Base-by-base conservation (phyloP, 768 basidiomycete genomes). In the Cyclocybe cylindracea region DNA sequence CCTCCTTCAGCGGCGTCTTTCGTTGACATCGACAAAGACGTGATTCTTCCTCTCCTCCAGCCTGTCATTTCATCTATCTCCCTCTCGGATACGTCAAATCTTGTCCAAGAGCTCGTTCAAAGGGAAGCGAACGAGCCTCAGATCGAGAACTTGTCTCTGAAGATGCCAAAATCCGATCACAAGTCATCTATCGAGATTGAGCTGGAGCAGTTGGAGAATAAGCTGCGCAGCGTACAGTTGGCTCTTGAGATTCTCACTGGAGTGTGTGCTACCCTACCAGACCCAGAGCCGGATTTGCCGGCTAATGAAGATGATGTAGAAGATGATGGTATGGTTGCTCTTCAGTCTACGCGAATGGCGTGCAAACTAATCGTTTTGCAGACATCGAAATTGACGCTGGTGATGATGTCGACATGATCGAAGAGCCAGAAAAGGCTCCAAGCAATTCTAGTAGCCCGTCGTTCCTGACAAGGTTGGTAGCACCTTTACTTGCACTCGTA, bases 161-260 rank as follows among this genome's bases (percentile, higher is more conserved):
- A 87, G 64, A 74, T 79, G 0, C 87, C 90, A 9, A 82, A 86
- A 63, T 82, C 84, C 10, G 94, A 95, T 62, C 85, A 95, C 65
- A 87, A 82, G 65, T 79, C 87, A 3, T 63, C 75, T 1, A 78
- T 78, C 10, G 89, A 94, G 62, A 49, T 83, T 9, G 84, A 88
- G 60, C 77, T 97, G 2, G 89, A 91, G 54, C 72, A 72, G 29
- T 72, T 94, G 10, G 94, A 98, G 68, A 72, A 75, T 11, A 80
- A 72, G 48, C 67, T 97, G 46, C 78, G 86, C 59, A 89, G 88
- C 1, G 78, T 91, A 9, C 87, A 89, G 56, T 78, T 94, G 32
- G 84, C 88, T n/a, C 74, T 97, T 24, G 94, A 98, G 70, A 84
- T 97, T 44, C 67, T 97, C 55, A 95, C 93, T 0, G 88, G 88